phyloP scores from a whole-genome alignment of 345 rosid genomes.

The thale cress (Arabidopsis thaliana) region DNA sequence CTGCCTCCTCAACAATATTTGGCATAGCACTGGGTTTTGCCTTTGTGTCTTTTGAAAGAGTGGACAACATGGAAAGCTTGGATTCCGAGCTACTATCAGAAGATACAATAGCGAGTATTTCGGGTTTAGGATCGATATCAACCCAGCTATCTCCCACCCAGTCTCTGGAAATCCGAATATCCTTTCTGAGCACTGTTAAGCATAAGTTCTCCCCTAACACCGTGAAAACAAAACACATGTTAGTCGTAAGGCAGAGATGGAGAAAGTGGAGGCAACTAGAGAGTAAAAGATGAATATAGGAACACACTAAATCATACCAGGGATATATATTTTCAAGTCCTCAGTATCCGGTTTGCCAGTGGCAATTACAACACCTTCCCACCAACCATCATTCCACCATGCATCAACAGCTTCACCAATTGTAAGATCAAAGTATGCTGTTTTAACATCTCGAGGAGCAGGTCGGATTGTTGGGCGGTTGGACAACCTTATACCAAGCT shows the following conservation, averaged over 20 bases:
- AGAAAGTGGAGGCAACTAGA: constrained; percentile 23
- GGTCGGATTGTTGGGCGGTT: constrained; percentile 83
- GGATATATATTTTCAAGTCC: constrained; percentile 66
- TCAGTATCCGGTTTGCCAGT: constrained; percentile 45
- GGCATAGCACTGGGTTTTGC: constrained; percentile 36
- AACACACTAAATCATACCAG: constrained; percentile 55
- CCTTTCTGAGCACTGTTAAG: constrained; percentile 60
- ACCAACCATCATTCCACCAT: constrained; percentile 99
- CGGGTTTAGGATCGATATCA: constrained; percentile 64
- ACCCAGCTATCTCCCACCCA: constrained; percentile 83
- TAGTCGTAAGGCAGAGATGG: constrained; percentile 12
- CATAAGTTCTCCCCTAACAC: constrained; percentile 72
- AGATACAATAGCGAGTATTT: constrained; percentile 63
- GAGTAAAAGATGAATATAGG: background rate
- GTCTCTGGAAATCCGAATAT: constrained; percentile 77
- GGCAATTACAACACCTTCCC: constrained; percentile 88
- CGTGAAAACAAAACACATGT: constrained; percentile 37
- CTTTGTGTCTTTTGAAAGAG: constrained; percentile 53
- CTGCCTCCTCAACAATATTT: constrained; percentile 50
- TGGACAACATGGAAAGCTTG: constrained; percentile 56
- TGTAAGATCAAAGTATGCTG: constrained; percentile 42
- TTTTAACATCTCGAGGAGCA: constrained; percentile 50
- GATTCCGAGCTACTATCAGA: constrained; percentile 47
- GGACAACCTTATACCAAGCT: constrained; percentile 75
- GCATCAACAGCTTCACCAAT: constrained; percentile 89